A percentile compares a stretch with the other conserved stretches of the same genome.
phyloP scores from a whole-genome alignment of 345 rosid species.

The Linum tenue region DNA sequence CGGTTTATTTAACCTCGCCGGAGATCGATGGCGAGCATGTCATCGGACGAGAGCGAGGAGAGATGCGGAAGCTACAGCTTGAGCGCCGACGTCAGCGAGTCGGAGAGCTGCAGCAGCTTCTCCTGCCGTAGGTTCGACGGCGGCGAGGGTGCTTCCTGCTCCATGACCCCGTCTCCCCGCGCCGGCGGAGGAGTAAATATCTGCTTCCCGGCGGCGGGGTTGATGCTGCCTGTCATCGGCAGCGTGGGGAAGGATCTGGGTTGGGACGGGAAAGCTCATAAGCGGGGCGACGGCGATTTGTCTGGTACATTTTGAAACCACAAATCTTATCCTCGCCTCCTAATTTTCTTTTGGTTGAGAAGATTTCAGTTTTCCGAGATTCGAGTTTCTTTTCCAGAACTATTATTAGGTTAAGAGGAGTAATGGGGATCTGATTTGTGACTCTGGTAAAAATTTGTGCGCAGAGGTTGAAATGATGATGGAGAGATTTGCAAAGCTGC shows the following conservation, averaged over 20 bases:
- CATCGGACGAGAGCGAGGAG: constrained; percentile 68
- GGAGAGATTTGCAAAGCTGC: constrained; percentile 94
- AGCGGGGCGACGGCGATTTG: constrained; percentile 39
- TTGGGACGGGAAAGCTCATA: constrained; percentile 61
- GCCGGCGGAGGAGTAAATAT: constrained; percentile 19
- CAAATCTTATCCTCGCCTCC: neutral
- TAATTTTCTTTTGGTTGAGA: neutral
- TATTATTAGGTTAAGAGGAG: neutral
- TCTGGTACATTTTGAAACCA: constrained; percentile 40
- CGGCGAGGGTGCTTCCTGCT: constrained; percentile 48
- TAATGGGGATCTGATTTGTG: constrained; percentile 2
- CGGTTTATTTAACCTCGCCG: constrained; percentile 4
- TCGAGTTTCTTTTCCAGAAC: neutral
- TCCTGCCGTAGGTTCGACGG: constrained; percentile 57
- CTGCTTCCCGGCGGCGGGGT: constrained; percentile 37
- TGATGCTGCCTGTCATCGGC: constrained; percentile 52
- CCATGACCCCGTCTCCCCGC: constrained; percentile 59
- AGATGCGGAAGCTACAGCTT: constrained; percentile 75
- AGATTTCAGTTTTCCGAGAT: neutral
- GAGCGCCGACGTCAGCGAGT: constrained; percentile 96
- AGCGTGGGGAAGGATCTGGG: constrained; percentile 35
- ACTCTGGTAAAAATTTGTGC: neutral
- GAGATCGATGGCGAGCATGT: constrained; percentile 52
- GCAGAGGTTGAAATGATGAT: constrained; percentile 93
- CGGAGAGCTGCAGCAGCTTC: constrained; percentile 84